A percentile compares a stretch with the other conserved stretches of the same genome.
Evolutionary conservation across 2,329 filamentous ascomycete species (phyloP).

Genomic region (Penicillium sumatraense): DNA sequence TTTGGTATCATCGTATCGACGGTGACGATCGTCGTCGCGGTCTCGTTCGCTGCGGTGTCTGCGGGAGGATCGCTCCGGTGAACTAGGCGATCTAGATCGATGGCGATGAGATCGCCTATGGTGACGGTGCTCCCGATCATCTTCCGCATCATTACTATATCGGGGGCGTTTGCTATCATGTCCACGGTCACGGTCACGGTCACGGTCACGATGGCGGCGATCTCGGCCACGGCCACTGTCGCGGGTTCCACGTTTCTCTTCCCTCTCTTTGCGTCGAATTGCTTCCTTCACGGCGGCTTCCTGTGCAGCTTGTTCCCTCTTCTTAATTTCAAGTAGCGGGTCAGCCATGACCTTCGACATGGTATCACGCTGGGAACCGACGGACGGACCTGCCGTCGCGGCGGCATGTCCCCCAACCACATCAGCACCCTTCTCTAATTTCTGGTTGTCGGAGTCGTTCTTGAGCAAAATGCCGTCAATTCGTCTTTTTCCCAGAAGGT

Average conservation of each 20-base stretch:
- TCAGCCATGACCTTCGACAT: constrained; percentile 87
- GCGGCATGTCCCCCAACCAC: constrained; percentile 25
- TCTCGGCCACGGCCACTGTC: constrained; percentile 22
- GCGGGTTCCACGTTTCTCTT: constrained; percentile 27
- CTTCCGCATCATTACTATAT: constrained; percentile 30
- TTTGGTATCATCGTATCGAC: constrained; percentile 11
- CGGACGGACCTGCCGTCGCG: constrained; percentile 49
- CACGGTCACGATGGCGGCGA: constrained; percentile 19
- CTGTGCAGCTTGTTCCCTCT: constrained; percentile 82
- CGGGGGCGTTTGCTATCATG: constrained; percentile 29
- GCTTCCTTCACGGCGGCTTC: constrained; percentile 58
- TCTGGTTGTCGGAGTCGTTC: constrained; percentile 73
- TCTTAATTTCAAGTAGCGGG: constrained; percentile 90
- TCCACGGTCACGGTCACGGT: constrained; percentile 25
- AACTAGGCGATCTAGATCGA: constrained; percentile 28
- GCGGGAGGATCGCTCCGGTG: constrained; percentile 27
- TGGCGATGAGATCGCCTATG: constrained; percentile 31
- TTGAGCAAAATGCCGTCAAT: constrained; percentile 82
- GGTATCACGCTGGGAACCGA: constrained; percentile 77
- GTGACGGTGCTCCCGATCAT: constrained; percentile 27
- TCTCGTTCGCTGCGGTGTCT: constrained; percentile 29
- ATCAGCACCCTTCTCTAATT: constrained; percentile 71
- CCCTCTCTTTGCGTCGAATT: constrained; percentile 35
- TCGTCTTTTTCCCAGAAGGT: constrained; percentile 86
- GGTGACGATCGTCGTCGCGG: constrained; percentile 13